Evolutionary conservation across 352 stramenopile species (phyloP).

Genomic region (Pythium vanterpoolii): DNA sequence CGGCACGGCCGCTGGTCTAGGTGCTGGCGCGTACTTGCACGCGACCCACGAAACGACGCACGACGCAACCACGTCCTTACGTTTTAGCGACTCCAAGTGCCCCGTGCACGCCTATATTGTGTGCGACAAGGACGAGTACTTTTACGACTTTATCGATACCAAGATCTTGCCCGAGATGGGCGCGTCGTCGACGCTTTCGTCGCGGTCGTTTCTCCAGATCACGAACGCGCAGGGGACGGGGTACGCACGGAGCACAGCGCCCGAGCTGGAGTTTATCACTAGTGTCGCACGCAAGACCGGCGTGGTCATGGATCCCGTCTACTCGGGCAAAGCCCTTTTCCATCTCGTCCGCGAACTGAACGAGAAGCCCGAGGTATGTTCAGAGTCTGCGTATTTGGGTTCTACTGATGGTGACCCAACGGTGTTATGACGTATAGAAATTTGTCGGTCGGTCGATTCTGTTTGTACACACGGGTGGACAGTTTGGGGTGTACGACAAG

Average conservation of each 20-base stretch:
- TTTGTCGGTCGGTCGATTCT: conserved; percentile 82
- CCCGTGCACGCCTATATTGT: conserved; percentile 81
- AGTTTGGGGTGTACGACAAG: conserved; percentile 92
- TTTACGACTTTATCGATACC: conserved; percentile 76
- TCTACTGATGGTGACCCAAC: neutral
- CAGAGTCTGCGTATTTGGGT: too few relatives aligned
- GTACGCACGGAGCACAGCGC: conserved; percentile 75
- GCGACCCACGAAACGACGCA: conserved; percentile 26
- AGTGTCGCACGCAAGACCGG: conserved; percentile 67
- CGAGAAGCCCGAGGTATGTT: conserved; percentile 45
- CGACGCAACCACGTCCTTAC: conserved; percentile 25
- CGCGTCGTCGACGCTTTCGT: conserved; percentile 39
- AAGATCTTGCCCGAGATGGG: conserved; percentile 75
- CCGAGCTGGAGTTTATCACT: conserved; percentile 76
- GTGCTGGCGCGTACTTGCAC: conserved; percentile 68
- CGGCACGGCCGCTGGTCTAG: conserved; percentile 74
- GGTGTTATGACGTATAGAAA: conserved; percentile 49
- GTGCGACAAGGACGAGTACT: conserved; percentile 84
- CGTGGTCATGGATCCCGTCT: conserved; percentile 84
- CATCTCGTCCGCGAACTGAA: conserved; percentile 80
- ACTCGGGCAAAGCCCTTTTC: conserved; percentile 85
- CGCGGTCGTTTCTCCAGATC: conserved; percentile 71
- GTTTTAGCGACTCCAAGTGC: conserved; percentile 42
- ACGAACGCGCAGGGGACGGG: conserved; percentile 77
- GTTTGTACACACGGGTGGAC: conserved; percentile 90